These are phyloP conservation scores for Globisporangium cederbergense DNA, from an alignment of 352 stramenopile species.

Conservation along the genomic window DNA sequence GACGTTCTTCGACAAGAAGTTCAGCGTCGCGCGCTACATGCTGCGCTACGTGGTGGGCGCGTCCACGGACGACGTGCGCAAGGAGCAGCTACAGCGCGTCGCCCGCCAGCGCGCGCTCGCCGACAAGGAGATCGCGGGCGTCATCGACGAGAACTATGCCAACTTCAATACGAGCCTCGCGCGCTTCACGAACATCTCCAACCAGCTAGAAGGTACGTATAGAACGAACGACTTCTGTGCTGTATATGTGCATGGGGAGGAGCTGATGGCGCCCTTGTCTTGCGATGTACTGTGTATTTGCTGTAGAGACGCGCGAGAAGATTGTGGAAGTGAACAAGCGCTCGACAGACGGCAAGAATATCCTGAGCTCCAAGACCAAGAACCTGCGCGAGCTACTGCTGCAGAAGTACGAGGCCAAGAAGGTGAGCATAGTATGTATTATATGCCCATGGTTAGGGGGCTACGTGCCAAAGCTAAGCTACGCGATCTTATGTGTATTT, in stretches of 20 bases:
- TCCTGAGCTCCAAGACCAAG: slow-evolving; percentile 81
- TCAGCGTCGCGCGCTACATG: slow-evolving; percentile 75
- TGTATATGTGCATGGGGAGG: not conserved
- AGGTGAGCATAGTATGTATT: slow-evolving; percentile 24
- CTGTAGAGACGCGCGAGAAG: slow-evolving; percentile 61
- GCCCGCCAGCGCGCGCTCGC: slow-evolving; percentile 55
- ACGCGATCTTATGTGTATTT: not conserved
- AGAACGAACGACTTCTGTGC: too few relatives aligned
- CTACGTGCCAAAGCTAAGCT: not conserved
- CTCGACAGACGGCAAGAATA: slow-evolving; percentile 71
- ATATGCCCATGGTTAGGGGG: not conserved
- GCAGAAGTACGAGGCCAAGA: slow-evolving; percentile 82
- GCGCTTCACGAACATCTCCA: slow-evolving; percentile 73
- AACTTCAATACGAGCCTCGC: slow-evolving; percentile 86
- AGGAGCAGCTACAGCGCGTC: slow-evolving; percentile 67
- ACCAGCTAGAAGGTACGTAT: slow-evolving; percentile 63
- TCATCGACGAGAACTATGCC: slow-evolving; percentile 81
- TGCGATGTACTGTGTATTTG: not conserved
- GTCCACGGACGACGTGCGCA: slow-evolving; percentile 60
- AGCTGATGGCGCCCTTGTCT: not conserved
- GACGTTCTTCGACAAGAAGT: slow-evolving; percentile 84
- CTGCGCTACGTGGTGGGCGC: slow-evolving; percentile 70
- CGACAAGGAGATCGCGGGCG: slow-evolving; percentile 74
- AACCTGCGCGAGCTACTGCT: slow-evolving; percentile 75
- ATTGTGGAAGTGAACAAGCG: slow-evolving; percentile 67